Conservation (phyloP, 1,284 basidiomycete species). For the Retiboletus flavoniger region DNA sequence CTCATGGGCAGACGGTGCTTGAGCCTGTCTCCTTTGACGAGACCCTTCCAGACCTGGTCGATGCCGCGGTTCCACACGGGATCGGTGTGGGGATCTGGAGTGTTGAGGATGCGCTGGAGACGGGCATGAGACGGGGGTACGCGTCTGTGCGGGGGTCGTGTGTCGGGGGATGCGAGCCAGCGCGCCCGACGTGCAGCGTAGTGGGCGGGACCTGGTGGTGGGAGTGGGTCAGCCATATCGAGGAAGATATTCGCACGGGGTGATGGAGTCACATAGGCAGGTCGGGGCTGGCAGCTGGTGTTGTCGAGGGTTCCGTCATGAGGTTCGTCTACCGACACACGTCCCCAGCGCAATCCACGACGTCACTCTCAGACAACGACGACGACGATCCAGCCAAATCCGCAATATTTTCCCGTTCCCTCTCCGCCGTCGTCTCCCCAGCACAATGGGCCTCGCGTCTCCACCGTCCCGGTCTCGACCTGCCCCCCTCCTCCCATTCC, state of each 20-base stretch:
- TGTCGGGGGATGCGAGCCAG: constrained; percentile 47
- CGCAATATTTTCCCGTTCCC: constrained; percentile 45
- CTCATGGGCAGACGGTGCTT: constrained; percentile 58
- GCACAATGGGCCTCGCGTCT: constrained; percentile 63
- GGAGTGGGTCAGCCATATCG: constrained; percentile 38
- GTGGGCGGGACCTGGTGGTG: constrained; percentile 61
- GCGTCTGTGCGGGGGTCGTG: constrained; percentile 16
- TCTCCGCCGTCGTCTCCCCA: constrained; percentile 49
- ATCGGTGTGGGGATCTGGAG: constrained; percentile 49
- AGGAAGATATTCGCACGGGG: constrained; percentile 25
- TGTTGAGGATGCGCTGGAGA: constrained; percentile 53
- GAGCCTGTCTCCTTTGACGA: constrained; percentile 55
- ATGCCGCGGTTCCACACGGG: constrained; percentile 57
- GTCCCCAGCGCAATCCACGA: constrained; percentile 55
- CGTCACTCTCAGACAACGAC: constrained; percentile 63
- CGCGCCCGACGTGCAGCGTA: constrained; percentile 60
- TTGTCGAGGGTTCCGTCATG: constrained; percentile 14
- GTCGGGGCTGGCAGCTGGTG: too few species aligned
- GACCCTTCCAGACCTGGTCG: constrained; percentile 60
- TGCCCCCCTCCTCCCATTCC: constrained; percentile 35
- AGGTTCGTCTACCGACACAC: constrained; percentile 54
- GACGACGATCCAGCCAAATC: constrained; percentile 59
- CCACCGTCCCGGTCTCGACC: constrained; percentile 28
- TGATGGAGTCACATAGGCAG: not conserved
- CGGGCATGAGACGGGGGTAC: constrained; percentile 43